Base-by-base conservation (phyloP, 352 stramenopile species). In the Globisporangium cylindrosporum region DNA sequence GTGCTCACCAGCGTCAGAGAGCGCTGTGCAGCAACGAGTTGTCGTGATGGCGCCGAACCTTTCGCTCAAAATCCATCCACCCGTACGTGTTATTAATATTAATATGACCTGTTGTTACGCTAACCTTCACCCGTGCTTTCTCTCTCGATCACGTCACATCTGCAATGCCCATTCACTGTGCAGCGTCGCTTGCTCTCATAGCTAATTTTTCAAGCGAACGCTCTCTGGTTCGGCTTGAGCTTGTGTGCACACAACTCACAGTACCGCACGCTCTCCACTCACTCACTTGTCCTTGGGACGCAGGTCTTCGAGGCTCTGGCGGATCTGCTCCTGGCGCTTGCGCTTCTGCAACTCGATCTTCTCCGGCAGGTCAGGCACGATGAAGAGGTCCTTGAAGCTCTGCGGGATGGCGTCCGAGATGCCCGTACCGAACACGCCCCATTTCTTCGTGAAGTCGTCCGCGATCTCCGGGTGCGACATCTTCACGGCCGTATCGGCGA, bases 381-480 rank as follows among this genome's bases (percentile, higher is more conserved):
- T 56, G 41, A 94, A 91, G 1, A 91, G 25, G 56, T 91, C 64
- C 67, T 90, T 91, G 65, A 96, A 55, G 38, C 71, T 24, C 55
- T 82, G 69, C 4, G 89, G 89, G n/a, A 96, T 82, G 22, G 81
- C 72, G 70, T 94, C 86, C 48, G 79, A 73, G 62, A 96, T 67
- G 32, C 89, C 89, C n/a, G 82, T 91, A 67, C 87, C 89, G 64
- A 89, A 96, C 49, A 94, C 75, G 3, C 89, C 89, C 89, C 89
- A 96, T 61, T 91, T 92, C 64, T 75, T 76, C 55, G 84, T 86
- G 49, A 82, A 76, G 59, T 91, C 84, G 78, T 93, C 80, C 59
- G 80, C 78, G 20, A 89, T 49, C 68, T 96, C 89, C 1, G 87
- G 86, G n/a, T 83, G 81, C 57, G 82, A 88, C 78, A 91, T 90